Evolutionary conservation across 2,329 filamentous ascomycete genomes (phyloP).

Genomic region (Ampelomyces quisqualis): DNA sequence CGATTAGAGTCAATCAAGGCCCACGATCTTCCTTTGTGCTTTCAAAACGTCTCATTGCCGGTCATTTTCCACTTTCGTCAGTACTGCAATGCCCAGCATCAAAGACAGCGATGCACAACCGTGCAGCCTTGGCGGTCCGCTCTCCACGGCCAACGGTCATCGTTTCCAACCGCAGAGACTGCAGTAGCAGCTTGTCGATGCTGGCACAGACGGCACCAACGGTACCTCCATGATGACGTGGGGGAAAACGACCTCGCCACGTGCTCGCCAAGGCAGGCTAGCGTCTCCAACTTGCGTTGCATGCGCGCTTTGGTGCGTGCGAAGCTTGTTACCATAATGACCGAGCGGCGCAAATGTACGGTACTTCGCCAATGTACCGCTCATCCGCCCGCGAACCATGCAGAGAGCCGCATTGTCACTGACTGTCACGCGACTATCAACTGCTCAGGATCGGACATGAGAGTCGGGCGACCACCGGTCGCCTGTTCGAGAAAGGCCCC

Average conservation of each 20-base stretch:
- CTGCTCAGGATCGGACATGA: too few relatives aligned
- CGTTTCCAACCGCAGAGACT: background rate
- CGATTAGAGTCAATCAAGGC: background rate
- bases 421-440: too few relatives aligned
- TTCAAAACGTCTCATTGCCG: constrained; percentile 2
- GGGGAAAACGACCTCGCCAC: constrained; percentile 20
- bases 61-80: constrained; percentile 9
- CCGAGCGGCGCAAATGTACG: background rate
- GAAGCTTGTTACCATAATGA: background rate
- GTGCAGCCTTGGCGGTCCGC: constrained; percentile 16
- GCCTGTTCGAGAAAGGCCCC: constrained; percentile 12
- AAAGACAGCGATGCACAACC: constrained; percentile 8
- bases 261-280: constrained; percentile 18
- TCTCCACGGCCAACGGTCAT: constrained; percentile 16
- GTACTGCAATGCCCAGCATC: constrained; percentile 29
- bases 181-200: constrained; percentile 22
- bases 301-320: too few relatives aligned
- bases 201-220: constrained; percentile 20
- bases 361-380: too few relatives aligned
- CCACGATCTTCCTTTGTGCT: background rate
- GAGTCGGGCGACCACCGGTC: background rate
- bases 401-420: too few relatives aligned
- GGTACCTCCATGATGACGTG: constrained; percentile 19
- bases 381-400: too few relatives aligned
- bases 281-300: constrained; percentile 7